phyloP scores from a whole-genome alignment of 768 basidiomycete species.

The Candolleomyces aberdarensis region DNA sequence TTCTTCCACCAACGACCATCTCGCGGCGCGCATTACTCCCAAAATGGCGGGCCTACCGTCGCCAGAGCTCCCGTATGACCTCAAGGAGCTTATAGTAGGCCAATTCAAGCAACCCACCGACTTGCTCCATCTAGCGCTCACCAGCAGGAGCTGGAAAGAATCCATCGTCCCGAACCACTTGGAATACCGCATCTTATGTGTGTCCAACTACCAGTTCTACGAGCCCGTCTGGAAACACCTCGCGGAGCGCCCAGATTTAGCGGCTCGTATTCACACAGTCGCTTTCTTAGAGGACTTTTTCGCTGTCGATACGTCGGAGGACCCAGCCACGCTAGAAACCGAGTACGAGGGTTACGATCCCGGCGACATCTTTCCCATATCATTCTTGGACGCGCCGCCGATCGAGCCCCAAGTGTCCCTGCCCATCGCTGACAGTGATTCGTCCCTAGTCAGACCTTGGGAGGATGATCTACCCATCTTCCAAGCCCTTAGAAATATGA shows the following conservation, averaged over 20 bases:
- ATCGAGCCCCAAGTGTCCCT: not conserved
- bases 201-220: not conserved
- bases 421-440: not conserved
- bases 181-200: not conserved
- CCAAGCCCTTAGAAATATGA: not conserved
- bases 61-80: not conserved
- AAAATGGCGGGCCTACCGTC: no score
- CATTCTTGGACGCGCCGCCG: not conserved
- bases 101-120: not conserved
- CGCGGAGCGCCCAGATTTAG: not conserved
- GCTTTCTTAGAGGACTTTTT: not conserved
- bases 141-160: not conserved
- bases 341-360: not conserved
- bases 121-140: not conserved
- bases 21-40: no score
- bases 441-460: not conserved
- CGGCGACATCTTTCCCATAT: not conserved
- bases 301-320: not conserved
- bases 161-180: not conserved
- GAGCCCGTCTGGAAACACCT: not conserved
- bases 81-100: not conserved
- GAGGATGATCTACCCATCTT: not conserved
- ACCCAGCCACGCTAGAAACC: not conserved
- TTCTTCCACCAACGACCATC: not conserved
- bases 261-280: not conserved